A percentile compares a stretch with the other conserved stretches of the same genome.
phyloP scores from a whole-genome alignment of 2,329 filamentous ascomycete genomes.

The Neonectria faginata region DNA sequence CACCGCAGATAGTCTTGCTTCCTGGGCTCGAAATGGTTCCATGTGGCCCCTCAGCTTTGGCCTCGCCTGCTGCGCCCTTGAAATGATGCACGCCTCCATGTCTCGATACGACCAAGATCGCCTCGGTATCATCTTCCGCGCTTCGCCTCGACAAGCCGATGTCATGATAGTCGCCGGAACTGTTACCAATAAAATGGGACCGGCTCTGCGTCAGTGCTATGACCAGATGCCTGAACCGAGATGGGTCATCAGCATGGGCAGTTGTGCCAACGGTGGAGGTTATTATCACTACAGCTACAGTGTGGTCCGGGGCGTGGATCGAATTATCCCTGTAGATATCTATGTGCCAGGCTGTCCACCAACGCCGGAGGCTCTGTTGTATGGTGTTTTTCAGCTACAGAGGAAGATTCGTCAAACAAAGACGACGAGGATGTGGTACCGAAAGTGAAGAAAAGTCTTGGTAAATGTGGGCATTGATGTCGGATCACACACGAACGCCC shows the following conservation, averaged over 20 bases:
- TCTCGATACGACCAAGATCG: conserved; percentile 6
- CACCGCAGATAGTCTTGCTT: neutral
- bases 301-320: neutral
- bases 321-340: conserved; percentile 1
- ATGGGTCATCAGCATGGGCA: conserved; percentile 6
- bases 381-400: conserved; percentile 1
- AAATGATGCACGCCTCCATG: conserved; percentile 5
- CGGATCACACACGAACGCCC: neutral
- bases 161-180: conserved; percentile 4
- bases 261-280: neutral
- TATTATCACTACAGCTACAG: conserved; percentile 7
- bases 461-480: neutral
- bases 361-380: neutral
- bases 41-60: neutral
- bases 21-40: conserved; percentile 2
- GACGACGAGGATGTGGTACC: neutral
- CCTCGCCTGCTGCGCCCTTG: neutral
- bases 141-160: neutral
- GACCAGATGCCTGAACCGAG: conserved; percentile 2
- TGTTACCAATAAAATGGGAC: conserved; percentile 2
- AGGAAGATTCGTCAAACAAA: conserved; percentile 4
- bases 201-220: neutral
- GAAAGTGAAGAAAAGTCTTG: neutral
- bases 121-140: conserved; percentile 3
- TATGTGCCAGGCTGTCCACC: neutral